Conservation (phyloP, 768 basidiomycete genomes). For the Leccinum uliginosum region DNA sequence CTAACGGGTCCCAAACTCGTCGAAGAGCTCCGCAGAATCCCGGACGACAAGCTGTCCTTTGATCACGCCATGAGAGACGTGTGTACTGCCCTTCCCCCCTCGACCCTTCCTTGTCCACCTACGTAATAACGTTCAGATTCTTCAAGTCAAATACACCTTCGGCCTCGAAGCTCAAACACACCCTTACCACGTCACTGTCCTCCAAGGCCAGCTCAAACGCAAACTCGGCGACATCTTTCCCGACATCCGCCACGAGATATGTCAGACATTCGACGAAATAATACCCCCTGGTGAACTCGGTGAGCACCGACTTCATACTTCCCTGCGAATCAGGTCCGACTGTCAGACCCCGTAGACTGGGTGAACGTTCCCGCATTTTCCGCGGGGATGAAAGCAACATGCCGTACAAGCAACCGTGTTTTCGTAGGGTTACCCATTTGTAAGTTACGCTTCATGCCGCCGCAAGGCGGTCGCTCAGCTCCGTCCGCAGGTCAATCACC, state of each 20-base stretch:
- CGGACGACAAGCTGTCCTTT: constrained; percentile 44
- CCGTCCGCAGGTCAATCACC: constrained; percentile 31
- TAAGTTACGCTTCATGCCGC: constrained; percentile 16
- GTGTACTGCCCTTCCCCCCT: constrained; percentile 7
- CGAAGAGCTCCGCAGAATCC: constrained; percentile 48
- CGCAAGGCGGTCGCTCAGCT: constrained; percentile 6
- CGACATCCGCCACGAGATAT: constrained; percentile 32
- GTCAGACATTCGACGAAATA: constrained; percentile 27
- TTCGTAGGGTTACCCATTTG: constrained; percentile 39
- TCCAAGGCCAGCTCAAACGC: constrained; percentile 31
- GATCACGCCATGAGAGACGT: constrained; percentile 39
- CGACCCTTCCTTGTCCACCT: constrained; percentile 8
- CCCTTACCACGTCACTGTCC: constrained; percentile 34
- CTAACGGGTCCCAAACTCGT: constrained; percentile 38
- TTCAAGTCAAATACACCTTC: constrained; percentile 37
- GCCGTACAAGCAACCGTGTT: constrained; percentile 38
- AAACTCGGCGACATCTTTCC: constrained; percentile 33
- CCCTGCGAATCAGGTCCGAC: constrained; percentile 10
- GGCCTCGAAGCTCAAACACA: constrained; percentile 31
- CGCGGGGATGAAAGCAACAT: constrained; percentile 30
- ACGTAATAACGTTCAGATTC: constrained; percentile 27
- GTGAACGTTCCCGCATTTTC: constrained; percentile 23
- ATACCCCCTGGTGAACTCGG: constrained; percentile 21
- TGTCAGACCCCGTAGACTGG: constrained; percentile 25
- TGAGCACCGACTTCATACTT: constrained; percentile 7